Evolutionary conservation across 2,329 filamentous ascomycete genomes (phyloP).

Genomic region (Ophiostoma montium): DNA sequence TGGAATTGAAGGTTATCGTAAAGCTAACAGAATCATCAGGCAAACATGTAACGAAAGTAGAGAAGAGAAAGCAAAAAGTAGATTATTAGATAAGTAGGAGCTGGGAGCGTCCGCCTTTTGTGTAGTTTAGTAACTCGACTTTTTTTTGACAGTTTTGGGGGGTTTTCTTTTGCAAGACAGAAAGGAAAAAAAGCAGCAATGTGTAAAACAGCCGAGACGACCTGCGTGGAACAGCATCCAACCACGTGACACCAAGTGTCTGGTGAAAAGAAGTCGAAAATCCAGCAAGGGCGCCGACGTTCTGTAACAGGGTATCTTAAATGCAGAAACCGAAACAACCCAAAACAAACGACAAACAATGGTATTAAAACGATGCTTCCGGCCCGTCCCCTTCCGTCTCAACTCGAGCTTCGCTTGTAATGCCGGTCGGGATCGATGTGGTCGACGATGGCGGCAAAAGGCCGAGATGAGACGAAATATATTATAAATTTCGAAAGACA

Average conservation of each 20-base stretch:
- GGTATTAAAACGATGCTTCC: conserved; percentile 7
- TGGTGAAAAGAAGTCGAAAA: not conserved
- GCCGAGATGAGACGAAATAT: not conserved
- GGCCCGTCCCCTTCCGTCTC: conserved; percentile 7
- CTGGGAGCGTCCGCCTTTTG: not conserved
- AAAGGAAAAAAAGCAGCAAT: conserved; percentile 2
- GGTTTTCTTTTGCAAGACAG: not conserved
- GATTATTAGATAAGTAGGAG: conserved; percentile 5
- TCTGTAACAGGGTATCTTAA: conserved; percentile 21
- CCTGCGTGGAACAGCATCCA: not conserved
- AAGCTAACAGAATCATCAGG: too few relatives aligned
- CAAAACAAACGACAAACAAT: conserved; percentile 15
- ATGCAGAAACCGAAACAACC: conserved; percentile 38
- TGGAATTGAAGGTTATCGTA: too few relatives aligned
- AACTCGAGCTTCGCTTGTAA: conserved; percentile 1
- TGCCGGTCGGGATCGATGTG: not conserved
- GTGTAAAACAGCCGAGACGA: not conserved
- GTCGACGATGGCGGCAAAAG: not conserved
- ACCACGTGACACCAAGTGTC: not conserved
- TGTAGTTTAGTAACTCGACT: not conserved
- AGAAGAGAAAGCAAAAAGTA: conserved; percentile 1
- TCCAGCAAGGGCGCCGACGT: not conserved
- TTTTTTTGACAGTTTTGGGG: conserved; percentile 1
- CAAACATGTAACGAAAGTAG: too few relatives aligned
- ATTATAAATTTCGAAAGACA: conserved; percentile 4